Evolutionary conservation across 371 early-diverging fungal species (phyloP).

Genomic region (Circinella minor): DNA sequence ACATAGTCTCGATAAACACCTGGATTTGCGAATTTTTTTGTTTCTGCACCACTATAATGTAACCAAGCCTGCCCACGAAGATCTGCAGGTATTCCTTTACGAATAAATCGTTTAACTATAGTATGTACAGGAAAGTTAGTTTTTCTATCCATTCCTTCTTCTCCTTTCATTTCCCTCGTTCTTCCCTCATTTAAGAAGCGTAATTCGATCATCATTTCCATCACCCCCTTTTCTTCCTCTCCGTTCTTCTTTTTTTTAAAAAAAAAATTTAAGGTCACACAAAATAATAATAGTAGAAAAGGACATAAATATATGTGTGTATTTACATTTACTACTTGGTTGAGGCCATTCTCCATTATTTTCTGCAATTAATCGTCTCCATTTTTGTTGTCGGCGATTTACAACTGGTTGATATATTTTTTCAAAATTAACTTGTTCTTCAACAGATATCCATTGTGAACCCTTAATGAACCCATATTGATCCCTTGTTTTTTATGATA

Average conservation of each 20-base stretch:
- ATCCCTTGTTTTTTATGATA: slow-evolving; percentile 37
- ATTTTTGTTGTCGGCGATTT: slow-evolving; percentile 61
- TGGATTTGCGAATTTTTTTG: slow-evolving; percentile 61
- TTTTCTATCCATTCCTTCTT: too few species aligned
- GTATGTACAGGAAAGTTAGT: too few species aligned
- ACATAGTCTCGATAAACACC: slow-evolving; percentile 65
- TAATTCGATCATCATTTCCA: too few species aligned
- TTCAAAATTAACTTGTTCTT: slow-evolving; percentile 64
- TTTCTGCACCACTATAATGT: slow-evolving; percentile 81
- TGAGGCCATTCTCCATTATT: slow-evolving; percentile 61
- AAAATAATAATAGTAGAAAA: not conserved
- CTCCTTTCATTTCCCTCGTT: too few species aligned
- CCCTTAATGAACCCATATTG: slow-evolving; percentile 71
- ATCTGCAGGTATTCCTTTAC: slow-evolving; percentile 86
- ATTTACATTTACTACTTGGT: slow-evolving; percentile 63
- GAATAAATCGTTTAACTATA: slow-evolving; percentile 77
- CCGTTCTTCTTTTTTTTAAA: too few species aligned
- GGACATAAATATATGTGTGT: not conserved
- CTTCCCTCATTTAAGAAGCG: too few species aligned
- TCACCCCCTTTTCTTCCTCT: too few species aligned
- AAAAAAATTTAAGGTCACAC: not conserved
- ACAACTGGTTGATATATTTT: slow-evolving; percentile 62
- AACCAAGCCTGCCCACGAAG: slow-evolving; percentile 82
- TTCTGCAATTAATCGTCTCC: slow-evolving; percentile 62
- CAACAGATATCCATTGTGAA: slow-evolving; percentile 63